phyloP scores from a whole-genome alignment of 2,329 filamentous ascomycete species.

The Didymella segeticola region DNA sequence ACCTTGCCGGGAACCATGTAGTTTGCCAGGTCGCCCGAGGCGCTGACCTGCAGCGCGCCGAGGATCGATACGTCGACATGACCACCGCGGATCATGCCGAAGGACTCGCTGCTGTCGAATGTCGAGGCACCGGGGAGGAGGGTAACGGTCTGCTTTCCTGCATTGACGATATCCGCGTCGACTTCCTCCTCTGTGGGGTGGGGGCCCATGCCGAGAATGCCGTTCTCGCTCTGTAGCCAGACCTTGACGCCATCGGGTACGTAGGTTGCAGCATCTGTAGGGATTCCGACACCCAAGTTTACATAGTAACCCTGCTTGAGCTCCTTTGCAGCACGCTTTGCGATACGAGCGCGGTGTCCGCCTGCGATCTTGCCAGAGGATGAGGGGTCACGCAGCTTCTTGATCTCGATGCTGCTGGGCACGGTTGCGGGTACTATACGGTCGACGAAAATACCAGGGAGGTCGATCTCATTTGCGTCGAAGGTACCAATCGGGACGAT shows the following conservation, averaged over 20 bases:
- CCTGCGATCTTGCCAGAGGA: constrained; percentile 22
- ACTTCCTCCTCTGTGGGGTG: constrained; percentile 68
- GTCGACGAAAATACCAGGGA: constrained; percentile 92
- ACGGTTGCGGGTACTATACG: constrained; percentile 81
- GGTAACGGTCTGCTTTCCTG: constrained; percentile 91
- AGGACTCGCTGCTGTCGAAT: constrained; percentile 87
- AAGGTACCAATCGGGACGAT: constrained; percentile 91
- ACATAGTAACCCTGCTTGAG: constrained; percentile 96
- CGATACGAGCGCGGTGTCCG: constrained; percentile 73
- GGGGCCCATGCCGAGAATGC: constrained; percentile 54
- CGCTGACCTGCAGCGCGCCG: constrained; percentile 87
- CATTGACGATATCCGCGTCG: constrained; percentile 89
- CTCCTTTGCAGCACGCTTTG: constrained; percentile 83
- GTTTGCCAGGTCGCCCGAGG: constrained; percentile 82
- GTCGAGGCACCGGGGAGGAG: constrained; percentile 78
- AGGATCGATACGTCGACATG: constrained; percentile 88
- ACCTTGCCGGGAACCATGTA: constrained; percentile 90
- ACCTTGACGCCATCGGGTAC: constrained; percentile 66
- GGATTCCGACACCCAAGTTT: constrained; percentile 91
- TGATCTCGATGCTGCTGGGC: constrained; percentile 76
- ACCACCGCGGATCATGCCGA: constrained; percentile 90
- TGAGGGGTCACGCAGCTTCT: constrained; percentile 38
- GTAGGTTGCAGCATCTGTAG: constrained; percentile 85
- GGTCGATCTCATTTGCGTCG: constrained; percentile 79
- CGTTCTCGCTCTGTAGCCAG: constrained; percentile 63